Evolutionary conservation across 257 asterid species (phyloP).

Genomic region (Phtheirospermum japonicum): DNA sequence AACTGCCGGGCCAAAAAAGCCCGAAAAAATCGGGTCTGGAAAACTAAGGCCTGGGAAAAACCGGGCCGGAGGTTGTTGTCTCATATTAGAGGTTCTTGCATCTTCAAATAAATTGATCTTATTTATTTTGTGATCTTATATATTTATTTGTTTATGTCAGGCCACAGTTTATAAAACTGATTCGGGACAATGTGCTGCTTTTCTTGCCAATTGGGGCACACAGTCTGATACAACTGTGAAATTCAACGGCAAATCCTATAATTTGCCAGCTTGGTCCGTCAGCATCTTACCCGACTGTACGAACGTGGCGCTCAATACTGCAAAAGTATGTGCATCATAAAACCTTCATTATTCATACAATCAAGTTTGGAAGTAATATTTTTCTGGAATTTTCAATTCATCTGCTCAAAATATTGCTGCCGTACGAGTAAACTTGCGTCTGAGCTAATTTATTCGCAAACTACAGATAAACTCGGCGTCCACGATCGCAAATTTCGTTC

Average conservation of each 20-base stretch:
- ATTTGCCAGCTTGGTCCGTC: constrained; percentile 79
- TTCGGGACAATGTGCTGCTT: constrained; percentile 73
- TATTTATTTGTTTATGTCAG: constrained; percentile 31
- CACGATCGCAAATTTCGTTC: constrained; percentile 40
- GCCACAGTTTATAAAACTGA: constrained; percentile 56
- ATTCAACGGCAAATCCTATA: constrained; percentile 57
- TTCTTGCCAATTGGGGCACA: constrained; percentile 54
- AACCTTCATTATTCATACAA: background rate
- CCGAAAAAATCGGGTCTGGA: too few species aligned
- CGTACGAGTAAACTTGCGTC: too few species aligned
- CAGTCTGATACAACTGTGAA: constrained; percentile 48
- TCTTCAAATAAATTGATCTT: background rate
- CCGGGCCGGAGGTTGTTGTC: too few species aligned
- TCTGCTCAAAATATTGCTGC: background rate
- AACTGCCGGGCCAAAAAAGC: too few species aligned
- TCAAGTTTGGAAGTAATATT: background rate
- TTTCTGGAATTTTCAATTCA: background rate
- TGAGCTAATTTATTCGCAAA: background rate
- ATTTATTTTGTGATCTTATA: too few species aligned
- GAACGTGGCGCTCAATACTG: constrained; percentile 61
- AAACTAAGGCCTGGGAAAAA: too few species aligned
- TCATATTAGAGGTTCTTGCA: background rate
- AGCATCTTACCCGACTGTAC: constrained; percentile 86
- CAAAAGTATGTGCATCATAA: constrained; percentile 41
- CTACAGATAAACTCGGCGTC: constrained; percentile 53